Evolutionary conservation across 257 asterid species (phyloP).

Genomic region (Solanum chiquidenum): DNA sequence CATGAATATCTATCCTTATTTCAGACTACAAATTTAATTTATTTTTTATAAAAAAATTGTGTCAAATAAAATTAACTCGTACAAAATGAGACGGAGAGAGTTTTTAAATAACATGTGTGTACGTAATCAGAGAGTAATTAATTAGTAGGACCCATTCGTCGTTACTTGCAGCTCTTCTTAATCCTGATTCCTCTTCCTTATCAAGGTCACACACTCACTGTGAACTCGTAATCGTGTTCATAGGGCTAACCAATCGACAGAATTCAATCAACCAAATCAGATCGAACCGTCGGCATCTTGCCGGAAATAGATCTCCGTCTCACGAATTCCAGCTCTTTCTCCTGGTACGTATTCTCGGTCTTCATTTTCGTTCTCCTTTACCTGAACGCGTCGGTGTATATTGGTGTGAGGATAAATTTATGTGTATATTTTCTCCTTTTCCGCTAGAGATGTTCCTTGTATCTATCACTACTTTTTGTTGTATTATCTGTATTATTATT

Average conservation of each 20-base stretch:
- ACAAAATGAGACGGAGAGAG: too few relatives aligned
- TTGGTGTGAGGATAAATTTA: background rate
- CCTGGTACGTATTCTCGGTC: background rate
- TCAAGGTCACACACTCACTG: background rate
- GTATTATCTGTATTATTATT: background rate
- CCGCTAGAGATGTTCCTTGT: background rate
- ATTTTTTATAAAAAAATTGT: too few relatives aligned
- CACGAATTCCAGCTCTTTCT: background rate
- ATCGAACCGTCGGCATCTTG: background rate
- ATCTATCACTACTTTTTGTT: background rate
- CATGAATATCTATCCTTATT: too few relatives aligned
- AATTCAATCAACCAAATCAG: background rate
- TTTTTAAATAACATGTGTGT: background rate
- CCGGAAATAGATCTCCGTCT: background rate
- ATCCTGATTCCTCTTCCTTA: background rate
- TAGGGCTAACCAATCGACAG: background rate
- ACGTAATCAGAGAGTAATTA: background rate
- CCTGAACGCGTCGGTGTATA: background rate
- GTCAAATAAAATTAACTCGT: too few relatives aligned
- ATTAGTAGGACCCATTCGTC: background rate
- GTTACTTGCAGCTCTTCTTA: background rate
- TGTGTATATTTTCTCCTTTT: background rate
- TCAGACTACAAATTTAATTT: too few relatives aligned
- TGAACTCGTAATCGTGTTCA: background rate
- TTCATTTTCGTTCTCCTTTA: background rate